Base-by-base conservation (phyloP, 2,329 filamentous ascomycete genomes). In the Arthrobotrys sinensis region DNA sequence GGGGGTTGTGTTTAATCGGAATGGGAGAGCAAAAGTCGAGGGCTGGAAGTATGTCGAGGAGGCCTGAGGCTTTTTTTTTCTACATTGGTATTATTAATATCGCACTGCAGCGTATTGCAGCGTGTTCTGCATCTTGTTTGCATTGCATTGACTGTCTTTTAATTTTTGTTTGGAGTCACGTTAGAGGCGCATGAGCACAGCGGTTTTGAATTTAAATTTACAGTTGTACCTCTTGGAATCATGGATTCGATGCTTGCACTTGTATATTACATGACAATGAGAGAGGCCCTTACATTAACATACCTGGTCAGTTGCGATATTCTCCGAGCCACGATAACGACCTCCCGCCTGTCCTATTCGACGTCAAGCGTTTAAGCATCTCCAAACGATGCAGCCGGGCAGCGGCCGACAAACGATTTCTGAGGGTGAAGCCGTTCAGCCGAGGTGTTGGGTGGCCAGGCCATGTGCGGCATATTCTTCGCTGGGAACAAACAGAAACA, bases 21-120 rank as follows among this genome's bases (percentile, higher is more conserved):
- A 71, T 1, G 73, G 65, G 14, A 65, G 73, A 43, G 21, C 64
- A 2, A 70, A 71, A 21, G 66, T 70, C 16, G 73, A 77, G 62
- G 70, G 65, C 24, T 77, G 73, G 73, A 65, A 55, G 38, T 77
- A 77, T 38, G 62, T 71, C 7, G 73, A 77, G 62, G n/a, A 60
- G 64, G 36, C 48, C 62, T 76, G 38, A 60, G 34, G 57, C 28
- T 43, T 36, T 14, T 57, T 34, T 4, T 43, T 76, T 34, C n/a
- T 53, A 48, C 16, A 19, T 43, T 16, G 19, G 28, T 28, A 43
- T 48, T 68, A 52, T 73, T 62, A 32, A 38, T 46, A 66, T 66
- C 53, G 63, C 63, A 65, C 57, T 64, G 16, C 21, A 62, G 68
- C 68, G 68, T 65, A 57, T 60, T 14, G 46, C 46, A 50, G 52